A percentile compares a stretch with the other conserved stretches of the same genome.
phyloP scores from a whole-genome alignment of 179 eudicot genomes.

The Corrigiola litoralis region DNA sequence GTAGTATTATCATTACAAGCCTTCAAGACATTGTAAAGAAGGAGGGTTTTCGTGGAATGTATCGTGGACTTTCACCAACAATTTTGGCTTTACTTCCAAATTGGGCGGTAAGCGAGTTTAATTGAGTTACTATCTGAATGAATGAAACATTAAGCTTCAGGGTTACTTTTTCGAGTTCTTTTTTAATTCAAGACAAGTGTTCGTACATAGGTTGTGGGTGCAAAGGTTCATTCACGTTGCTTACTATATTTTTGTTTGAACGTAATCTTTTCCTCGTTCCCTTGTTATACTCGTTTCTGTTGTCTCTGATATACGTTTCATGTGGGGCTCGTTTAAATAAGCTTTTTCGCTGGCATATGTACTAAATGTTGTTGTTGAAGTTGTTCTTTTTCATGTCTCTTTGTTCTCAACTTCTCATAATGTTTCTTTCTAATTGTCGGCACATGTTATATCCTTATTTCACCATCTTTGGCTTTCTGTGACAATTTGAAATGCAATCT shows the following conservation, averaged over 20 bases:
- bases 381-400: not conserved
- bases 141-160: not conserved
- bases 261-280: too few relatives aligned
- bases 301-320: too few relatives aligned
- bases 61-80: constrained; percentile 96
- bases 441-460: not conserved
- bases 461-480: not conserved
- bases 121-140: not conserved
- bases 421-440: too few relatives aligned
- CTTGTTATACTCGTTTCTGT: too few relatives aligned
- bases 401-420: too few relatives aligned
- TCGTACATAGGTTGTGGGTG: too few relatives aligned
- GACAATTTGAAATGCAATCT: constrained; percentile 12
- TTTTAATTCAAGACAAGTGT: too few relatives aligned
- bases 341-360: too few relatives aligned
- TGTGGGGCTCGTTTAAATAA: too few relatives aligned
- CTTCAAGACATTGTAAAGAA: constrained; percentile 58
- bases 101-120: constrained; percentile 78
- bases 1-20: constrained; percentile 74
- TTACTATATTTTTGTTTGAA: too few relatives aligned
- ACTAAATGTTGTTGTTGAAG: too few relatives aligned
- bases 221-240: too few relatives aligned
- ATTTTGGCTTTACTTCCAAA: constrained; percentile 86
- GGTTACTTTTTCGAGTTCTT: not conserved
- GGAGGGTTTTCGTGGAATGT: constrained; percentile 81